Conservation (phyloP, 495 filamentous ascomycete genomes). For the Penicillium cinerascens region DNA sequence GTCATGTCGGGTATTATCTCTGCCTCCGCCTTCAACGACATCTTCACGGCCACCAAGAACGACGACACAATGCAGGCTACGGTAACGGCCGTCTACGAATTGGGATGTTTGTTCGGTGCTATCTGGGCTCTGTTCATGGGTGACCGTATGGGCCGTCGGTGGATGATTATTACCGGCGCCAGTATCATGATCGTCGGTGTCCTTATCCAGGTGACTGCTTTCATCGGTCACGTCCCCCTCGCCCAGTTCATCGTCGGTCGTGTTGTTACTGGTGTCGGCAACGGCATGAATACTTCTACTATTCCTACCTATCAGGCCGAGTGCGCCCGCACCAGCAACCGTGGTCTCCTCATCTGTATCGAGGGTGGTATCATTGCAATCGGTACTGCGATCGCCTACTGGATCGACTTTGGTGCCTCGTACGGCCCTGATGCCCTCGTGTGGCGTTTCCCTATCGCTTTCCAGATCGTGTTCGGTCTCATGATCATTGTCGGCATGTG, state of each 20-base stretch:
- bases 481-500: conserved; percentile 61
- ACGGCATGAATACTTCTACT: conserved; percentile 74
- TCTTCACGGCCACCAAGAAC: conserved; percentile 63
- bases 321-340: conserved; percentile 70
- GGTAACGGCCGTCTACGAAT: conserved; percentile 80
- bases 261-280: conserved; percentile 70
- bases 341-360: conserved; percentile 80
- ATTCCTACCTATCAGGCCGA: conserved; percentile 82
- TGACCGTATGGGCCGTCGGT: conserved; percentile 64
- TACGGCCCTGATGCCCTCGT: conserved; percentile 62
- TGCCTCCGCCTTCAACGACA: conserved; percentile 63
- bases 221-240: conserved; percentile 40
- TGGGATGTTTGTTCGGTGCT: conserved; percentile 71
- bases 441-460: conserved; percentile 81
- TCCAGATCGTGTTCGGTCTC: conserved; percentile 73
- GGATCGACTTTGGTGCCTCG: conserved; percentile 77
- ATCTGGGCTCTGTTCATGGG: conserved; percentile 66
- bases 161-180: conserved; percentile 59
- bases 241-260: conserved; percentile 76
- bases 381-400: conserved; percentile 73
- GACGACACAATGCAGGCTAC: conserved; percentile 73
- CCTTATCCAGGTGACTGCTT: conserved; percentile 65
- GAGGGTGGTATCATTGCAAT: conserved; percentile 79
- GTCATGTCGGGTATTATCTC: conserved; percentile 83
- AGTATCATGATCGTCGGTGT: conserved; percentile 77